Conservation (phyloP, 1,284 basidiomycete genomes). For the Testicularia cyperi region DNA sequence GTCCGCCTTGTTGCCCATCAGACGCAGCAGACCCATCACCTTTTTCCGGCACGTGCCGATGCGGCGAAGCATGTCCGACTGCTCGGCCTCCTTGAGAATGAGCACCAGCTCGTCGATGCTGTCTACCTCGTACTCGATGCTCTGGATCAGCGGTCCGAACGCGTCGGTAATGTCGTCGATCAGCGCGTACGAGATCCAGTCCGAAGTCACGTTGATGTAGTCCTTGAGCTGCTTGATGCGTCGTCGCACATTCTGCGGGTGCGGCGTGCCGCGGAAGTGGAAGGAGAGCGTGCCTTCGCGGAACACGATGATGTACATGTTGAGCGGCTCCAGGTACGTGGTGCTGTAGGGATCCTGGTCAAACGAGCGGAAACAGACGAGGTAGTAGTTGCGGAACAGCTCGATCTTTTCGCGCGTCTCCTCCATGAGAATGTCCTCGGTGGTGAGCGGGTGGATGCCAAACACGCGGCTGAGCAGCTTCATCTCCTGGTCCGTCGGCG, state of each 20-base stretch:
- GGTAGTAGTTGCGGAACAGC: constrained; percentile 96
- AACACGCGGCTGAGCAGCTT: constrained; percentile 79
- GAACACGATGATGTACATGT: constrained; percentile 99
- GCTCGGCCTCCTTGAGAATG: constrained; percentile 84
- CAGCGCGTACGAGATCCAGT: constrained; percentile 99
- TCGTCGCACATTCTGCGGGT: constrained; percentile 94
- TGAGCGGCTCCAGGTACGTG: constrained; percentile 94
- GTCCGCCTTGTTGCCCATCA: constrained; percentile 99
- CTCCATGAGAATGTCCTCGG: constrained; percentile 99
- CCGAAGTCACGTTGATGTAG: constrained; percentile 97
- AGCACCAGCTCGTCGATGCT: constrained; percentile 96
- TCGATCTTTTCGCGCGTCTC: constrained; percentile 99
- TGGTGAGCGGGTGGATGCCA: constrained; percentile 93
- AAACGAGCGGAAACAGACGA: constrained; percentile 98
- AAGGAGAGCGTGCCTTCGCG: constrained; percentile 96
- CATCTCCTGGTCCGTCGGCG: constrained; percentile 98
- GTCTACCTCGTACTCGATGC: constrained; percentile 99
- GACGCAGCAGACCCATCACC: constrained; percentile 88
- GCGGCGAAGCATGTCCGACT: constrained; percentile 76
- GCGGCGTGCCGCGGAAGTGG: constrained; percentile 94
- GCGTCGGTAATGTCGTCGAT: constrained; percentile 99
- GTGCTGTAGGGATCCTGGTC: constrained; percentile 98
- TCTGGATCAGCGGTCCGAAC: constrained; percentile 96
- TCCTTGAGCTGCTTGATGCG: constrained; percentile 99
- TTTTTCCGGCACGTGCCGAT: constrained; percentile 99